These are phyloP conservation scores for Aegilops bicornis DNA, from an alignment of 176 grass and related monocot species.

Conservation along the genomic window DNA sequence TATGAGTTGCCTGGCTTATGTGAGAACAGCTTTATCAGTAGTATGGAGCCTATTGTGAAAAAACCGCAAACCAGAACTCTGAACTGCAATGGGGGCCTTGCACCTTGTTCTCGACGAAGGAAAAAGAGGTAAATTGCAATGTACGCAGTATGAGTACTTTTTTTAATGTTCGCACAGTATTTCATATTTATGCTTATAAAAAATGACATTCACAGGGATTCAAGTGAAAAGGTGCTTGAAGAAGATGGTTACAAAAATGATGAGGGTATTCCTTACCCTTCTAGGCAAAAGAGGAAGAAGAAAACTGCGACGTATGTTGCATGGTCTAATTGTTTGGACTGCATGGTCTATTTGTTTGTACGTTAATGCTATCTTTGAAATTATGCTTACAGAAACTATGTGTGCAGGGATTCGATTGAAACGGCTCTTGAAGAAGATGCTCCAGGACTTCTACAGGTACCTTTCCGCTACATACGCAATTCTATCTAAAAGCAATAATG, in stretches of 20 bases:
- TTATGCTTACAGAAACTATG: conserved; percentile 24
- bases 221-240: conserved; percentile 54
- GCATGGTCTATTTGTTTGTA: conserved; percentile 23
- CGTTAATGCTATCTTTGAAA: neutral
- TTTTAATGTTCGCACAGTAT: conserved; percentile 21
- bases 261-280: conserved; percentile 21
- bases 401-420: conserved; percentile 86
- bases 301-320: conserved; percentile 77
- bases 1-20: conserved; percentile 8
- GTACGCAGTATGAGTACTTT: conserved; percentile 30
- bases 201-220: conserved; percentile 49
- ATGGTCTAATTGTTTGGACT: neutral
- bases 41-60: neutral
- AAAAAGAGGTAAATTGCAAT: conserved; percentile 65
- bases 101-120: conserved; percentile 27
- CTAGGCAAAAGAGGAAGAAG: conserved; percentile 53
- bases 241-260: conserved; percentile 49
- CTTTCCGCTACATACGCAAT: conserved; percentile 17
- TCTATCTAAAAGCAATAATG: conserved; percentile 22
- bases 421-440: conserved; percentile 93
- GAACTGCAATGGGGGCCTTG: conserved; percentile 16
- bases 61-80: neutral
- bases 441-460: conserved; percentile 88
- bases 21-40: conserved; percentile 12
- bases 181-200: conserved; percentile 17